A percentile compares a stretch with the other conserved stretches of the same genome.
These are phyloP conservation scores for Ilyonectria mors-panacis DNA, from an alignment of 2,329 filamentous ascomycete species.

Conservation along the genomic window DNA sequence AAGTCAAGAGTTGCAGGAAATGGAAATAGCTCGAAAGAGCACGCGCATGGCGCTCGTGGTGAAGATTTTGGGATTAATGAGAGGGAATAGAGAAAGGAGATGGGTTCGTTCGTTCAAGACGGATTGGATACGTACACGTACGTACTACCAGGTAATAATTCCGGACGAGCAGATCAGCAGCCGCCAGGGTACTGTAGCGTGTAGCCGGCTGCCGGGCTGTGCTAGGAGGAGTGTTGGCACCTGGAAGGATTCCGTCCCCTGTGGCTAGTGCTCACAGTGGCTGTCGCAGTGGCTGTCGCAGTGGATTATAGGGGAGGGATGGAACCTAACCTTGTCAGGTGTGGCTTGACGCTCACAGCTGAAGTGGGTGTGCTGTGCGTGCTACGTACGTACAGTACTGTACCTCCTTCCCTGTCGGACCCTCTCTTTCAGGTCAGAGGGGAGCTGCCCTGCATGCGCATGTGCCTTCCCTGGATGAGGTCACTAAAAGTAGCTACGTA, in stretches of 20 bases:
- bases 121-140: constrained; percentile 25
- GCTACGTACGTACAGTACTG: background rate
- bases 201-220: constrained; percentile 1
- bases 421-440: constrained; percentile 3
- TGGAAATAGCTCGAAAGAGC: constrained; percentile 6
- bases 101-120: constrained; percentile 14
- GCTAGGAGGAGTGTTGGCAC: background rate
- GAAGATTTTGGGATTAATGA: constrained; percentile 2
- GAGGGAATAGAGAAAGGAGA: constrained; percentile 16
- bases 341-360: constrained; percentile 1
- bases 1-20: background rate
- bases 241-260: background rate
- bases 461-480: constrained; percentile 23
- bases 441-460: constrained; percentile 22
- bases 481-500: constrained; percentile 19
- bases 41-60: constrained; percentile 22
- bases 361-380: background rate
- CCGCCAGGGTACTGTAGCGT: background rate
- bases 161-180: constrained; percentile 2
- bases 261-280: background rate
- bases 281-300: background rate
- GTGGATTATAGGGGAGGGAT: background rate
- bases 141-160: constrained; percentile 18
- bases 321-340: background rate
- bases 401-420: constrained; percentile 9